These are phyloP conservation scores for Periconia macrospinosa DNA, from an alignment of 2,329 filamentous ascomycete species.

Conservation along the genomic window DNA sequence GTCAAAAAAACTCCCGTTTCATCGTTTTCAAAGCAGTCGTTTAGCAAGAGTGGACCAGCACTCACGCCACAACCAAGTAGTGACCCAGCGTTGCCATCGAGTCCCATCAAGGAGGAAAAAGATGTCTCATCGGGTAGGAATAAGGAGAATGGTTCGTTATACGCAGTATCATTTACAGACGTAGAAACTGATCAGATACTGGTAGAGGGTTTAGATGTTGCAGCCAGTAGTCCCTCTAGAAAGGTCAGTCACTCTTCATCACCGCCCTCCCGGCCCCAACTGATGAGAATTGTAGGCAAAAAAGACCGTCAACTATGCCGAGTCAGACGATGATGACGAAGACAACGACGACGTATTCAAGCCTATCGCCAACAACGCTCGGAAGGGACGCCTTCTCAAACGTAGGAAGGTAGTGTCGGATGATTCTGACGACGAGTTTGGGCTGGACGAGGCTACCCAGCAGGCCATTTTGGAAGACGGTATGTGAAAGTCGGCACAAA, in stretches of 20 bases:
- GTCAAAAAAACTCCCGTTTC: conserved; percentile 29
- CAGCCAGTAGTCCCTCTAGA: conserved; percentile 73
- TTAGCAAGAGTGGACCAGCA: conserved; percentile 33
- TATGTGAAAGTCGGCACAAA: conserved; percentile 1
- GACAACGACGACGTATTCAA: conserved; percentile 72
- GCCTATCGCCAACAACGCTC: conserved; percentile 51
- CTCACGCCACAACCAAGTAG: conserved; percentile 81
- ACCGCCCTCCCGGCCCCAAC: not conserved
- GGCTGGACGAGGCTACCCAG: conserved; percentile 59
- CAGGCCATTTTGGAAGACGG: conserved; percentile 61
- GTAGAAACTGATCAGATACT: conserved; percentile 47
- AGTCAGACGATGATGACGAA: conserved; percentile 80
- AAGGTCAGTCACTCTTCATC: conserved; percentile 61
- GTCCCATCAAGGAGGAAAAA: conserved; percentile 68
- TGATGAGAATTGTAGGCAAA: conserved; percentile 52
- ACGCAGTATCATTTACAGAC: conserved; percentile 39
- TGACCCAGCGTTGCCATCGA: conserved; percentile 68
- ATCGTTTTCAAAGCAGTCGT: conserved; percentile 33
- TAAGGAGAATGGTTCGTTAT: conserved; percentile 55
- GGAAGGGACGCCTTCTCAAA: conserved; percentile 54
- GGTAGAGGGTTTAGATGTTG: conserved; percentile 48
- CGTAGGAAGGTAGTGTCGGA: conserved; percentile 65
- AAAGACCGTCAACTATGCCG: conserved; percentile 76
- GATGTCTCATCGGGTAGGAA: conserved; percentile 51
- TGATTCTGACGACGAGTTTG: conserved; percentile 68